Conservation (phyloP, 2,329 filamentous ascomycete genomes). For the Alternaria triticina region DNA sequence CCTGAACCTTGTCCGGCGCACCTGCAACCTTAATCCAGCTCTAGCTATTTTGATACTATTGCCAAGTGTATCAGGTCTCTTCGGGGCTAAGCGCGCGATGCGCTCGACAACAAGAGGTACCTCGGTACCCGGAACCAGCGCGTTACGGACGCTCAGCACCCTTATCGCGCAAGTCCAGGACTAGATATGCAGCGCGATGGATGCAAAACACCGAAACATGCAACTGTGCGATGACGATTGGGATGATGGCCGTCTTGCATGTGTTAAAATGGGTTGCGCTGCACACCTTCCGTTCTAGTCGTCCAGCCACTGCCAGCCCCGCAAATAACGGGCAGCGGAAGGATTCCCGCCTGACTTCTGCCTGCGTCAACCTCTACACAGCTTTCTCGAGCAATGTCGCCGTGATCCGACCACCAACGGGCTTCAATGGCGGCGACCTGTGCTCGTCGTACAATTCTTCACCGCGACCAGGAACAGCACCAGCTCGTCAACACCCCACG, state of each 20-base stretch:
- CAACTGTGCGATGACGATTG: background rate
- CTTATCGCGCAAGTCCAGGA: background rate
- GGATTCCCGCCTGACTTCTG: conserved; percentile 16
- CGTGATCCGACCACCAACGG: conserved; percentile 7
- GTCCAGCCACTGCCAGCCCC: conserved; percentile 16
- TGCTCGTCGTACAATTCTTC: conserved; percentile 7
- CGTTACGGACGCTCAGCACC: background rate
- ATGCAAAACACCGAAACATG: background rate
- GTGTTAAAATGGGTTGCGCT: conserved; percentile 5
- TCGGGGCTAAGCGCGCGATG: background rate
- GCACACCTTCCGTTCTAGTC: conserved; percentile 13
- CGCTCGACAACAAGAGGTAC: background rate
- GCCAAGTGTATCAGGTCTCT: background rate
- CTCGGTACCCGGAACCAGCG: background rate
- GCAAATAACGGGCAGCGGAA: conserved; percentile 18
- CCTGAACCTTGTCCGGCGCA: background rate
- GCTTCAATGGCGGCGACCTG: conserved; percentile 13
- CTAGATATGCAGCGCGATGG: background rate
- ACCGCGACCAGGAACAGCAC: conserved; percentile 2
- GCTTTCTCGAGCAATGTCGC: conserved; percentile 7
- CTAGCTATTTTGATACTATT: background rate
- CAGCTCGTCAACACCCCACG: conserved; percentile 1
- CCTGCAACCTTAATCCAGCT: conserved; percentile 6
- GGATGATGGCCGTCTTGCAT: conserved; percentile 1
- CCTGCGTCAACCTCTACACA: conserved; percentile 6